Evolutionary conservation across 441 rosid genomes (phyloP), one percentile per base, ranked within the genome.

Genomic region (Aleurites moluccanus): DNA sequence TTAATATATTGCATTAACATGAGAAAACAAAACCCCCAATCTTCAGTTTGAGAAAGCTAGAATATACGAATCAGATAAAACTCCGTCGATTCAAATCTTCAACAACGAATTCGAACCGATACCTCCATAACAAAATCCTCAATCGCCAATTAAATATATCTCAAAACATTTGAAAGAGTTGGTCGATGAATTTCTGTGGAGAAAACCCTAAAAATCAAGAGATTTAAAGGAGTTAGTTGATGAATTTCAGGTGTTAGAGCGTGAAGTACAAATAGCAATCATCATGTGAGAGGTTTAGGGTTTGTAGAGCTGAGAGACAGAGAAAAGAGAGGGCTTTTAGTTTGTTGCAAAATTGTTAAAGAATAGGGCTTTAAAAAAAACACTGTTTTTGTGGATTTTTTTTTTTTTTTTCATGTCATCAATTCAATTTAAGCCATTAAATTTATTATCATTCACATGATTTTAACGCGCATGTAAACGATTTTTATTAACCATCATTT

Each of bases 201-300:
- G 10, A 27, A 42, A 62, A 25, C 45, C 6, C n/a, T 5, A 33
- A 25, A 2, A 53, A 52, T 57, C 18, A 44, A 40, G 28, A 40
- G 33, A 55, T 25, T 66, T 16, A 8, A 35, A 65, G 64, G 30
- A 14, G 11, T 40, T 40, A 13, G 40, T 67, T 10, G 33, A 44
- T 18, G 38, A 21, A 64, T 45, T 68, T 53, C 62, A 38, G 35
- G 35, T 10, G 44, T 27, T 1, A 6, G 25, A 40, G 66, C 28
- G 21, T 25, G 49, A 47, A 64, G 3, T 25, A n/a, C 23, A 2
- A 28, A 49, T 0, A 23, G 64, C 15, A 64, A 69, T 28, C 52
- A 63, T 38, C 53, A 49, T 69, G n/a, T n/a, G n/a, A n/a, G n/a
- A n/a, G 25, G 5, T 23, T 70, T 78, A 78, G 84, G 84, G 84